phyloP scores from a whole-genome alignment of 768 basidiomycete species.

The Rhizopogon salebrosus region DNA sequence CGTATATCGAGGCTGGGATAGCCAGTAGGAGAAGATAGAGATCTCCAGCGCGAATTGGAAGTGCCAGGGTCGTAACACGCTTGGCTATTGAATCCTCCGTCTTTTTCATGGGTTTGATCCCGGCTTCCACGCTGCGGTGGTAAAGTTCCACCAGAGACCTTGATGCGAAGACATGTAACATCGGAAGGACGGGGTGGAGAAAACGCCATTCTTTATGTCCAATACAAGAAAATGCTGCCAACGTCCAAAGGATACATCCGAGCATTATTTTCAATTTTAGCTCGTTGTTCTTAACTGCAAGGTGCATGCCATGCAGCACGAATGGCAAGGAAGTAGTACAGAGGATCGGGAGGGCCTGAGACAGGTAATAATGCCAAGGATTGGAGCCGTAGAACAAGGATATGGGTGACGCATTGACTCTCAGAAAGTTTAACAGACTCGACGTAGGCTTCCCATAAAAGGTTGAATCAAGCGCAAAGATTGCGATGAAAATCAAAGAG shows the following conservation, averaged over 20 bases:
- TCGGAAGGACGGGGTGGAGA: conserved; percentile 84
- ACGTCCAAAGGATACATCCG: conserved; percentile 52
- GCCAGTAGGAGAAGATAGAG: conserved; percentile 45
- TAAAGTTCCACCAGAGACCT: conserved; percentile 58
- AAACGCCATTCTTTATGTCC: conserved; percentile 99
- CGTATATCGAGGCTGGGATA: conserved; percentile 61
- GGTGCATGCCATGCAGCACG: conserved; percentile 54
- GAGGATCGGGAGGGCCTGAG: conserved; percentile 81
- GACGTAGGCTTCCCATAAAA: conserved; percentile 67
- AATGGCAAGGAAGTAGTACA: conserved; percentile 73
- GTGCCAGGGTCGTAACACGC: conserved; percentile 6
- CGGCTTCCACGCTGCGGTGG: neutral
- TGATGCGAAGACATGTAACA: conserved; percentile 75
- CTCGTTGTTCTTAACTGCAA: conserved; percentile 15
- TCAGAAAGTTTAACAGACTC: conserved; percentile 79
- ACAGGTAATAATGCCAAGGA: conserved; percentile 85
- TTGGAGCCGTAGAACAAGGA: conserved; percentile 91
- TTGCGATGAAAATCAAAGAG: conserved; percentile 13
- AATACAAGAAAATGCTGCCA: conserved; percentile 66
- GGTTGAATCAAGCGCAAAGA: conserved; percentile 56
- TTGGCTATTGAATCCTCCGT: conserved; percentile 1
- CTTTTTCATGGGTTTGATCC: neutral
- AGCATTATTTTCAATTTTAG: conserved; percentile 40
- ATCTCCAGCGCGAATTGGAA: conserved; percentile 30
- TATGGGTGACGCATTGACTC: conserved; percentile 76